Evolutionary conservation across 208 protist genomes (phyloP), one percentile per base, ranked within the genome.

Genomic region (Trypanosoma platydactyli): DNA sequence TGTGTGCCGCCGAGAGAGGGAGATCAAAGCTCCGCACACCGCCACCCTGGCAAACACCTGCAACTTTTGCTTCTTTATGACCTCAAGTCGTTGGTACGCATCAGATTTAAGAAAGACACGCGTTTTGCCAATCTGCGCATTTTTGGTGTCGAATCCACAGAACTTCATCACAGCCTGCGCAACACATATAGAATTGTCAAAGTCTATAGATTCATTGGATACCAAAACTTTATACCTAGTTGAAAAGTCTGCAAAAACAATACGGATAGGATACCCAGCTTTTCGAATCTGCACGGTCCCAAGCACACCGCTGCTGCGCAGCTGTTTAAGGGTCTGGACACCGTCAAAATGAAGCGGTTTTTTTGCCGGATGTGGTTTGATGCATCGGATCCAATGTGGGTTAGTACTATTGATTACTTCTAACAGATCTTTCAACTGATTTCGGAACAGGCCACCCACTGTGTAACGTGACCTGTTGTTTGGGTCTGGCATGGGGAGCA

Each of bases 351-450:
- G 63, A 13, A 62, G 40, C 55, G 79, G 71, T 55, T 84, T 77
- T 59, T 81, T 81, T 2, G 56, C 70, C 18, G 79, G 69, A 35
- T 84, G 74, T 35, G 79, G 79, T 54, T 84, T 84, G 12, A 84
- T 77, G 50, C 76, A 81, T 16, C 79, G 51, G 60, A 84, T 84
- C 75, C 75, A 84, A 38, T 84, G 79, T 25, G 79, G 79, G 45
- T 63, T 79, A 15, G 76, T 82, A 33, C 33, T 52, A 11, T 78
- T 54, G 42, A 84, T 78, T 3, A 78, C 5, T 20, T 59, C 75
- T 46, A 81, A 68, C 7, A 84, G 52, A 29, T 67, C 55, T n/a
- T 64, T 68, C 33, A 84, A 66, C 40, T 77, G 68, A 50, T 44
- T 72, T 20, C 56, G 42, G 50, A 84, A 84, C 15, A 71, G 48